Percentiles rank a stretch among this genome's conserved stretches.
Conservation (phyloP, 345 rosid species). For the Pseudoturritis turrita region DNA sequence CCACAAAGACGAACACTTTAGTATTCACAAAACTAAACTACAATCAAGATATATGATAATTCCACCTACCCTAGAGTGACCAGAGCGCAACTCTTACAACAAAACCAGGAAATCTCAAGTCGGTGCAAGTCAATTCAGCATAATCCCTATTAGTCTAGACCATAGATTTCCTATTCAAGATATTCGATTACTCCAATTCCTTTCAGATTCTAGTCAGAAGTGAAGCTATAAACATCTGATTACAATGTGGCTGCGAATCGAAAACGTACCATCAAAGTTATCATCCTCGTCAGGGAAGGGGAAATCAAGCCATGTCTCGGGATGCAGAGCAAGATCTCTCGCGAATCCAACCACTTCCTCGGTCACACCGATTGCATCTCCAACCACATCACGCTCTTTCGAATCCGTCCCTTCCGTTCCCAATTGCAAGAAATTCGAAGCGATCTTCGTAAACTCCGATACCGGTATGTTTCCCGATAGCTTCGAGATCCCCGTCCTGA, state of each 20-base stretch:
- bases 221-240: not conserved
- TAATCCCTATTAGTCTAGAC: not conserved
- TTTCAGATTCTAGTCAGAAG: not conserved
- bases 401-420: conserved; percentile 35
- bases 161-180: not conserved
- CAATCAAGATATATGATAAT: not conserved
- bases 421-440: conserved; percentile 40
- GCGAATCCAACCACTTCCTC: conserved; percentile 90
- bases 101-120: not conserved
- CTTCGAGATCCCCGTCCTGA: conserved; percentile 57
- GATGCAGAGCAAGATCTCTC: conserved; percentile 80
- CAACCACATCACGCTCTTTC: conserved; percentile 34
- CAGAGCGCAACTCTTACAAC: not conserved
- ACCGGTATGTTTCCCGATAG: conserved; percentile 56
- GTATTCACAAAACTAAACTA: not conserved
- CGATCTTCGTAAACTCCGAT: conserved; percentile 43
- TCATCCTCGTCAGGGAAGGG: conserved; percentile 84
- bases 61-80: not conserved
- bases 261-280: conserved; percentile 58
- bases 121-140: not conserved
- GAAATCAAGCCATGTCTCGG: conserved; percentile 95
- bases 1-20: not conserved
- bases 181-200: not conserved
- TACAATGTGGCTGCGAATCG: not conserved
- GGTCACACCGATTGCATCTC: conserved; percentile 57